These are phyloP conservation scores for Nemania serpens DNA, from an alignment of 2,329 filamentous ascomycete species.

Conservation along the genomic window DNA sequence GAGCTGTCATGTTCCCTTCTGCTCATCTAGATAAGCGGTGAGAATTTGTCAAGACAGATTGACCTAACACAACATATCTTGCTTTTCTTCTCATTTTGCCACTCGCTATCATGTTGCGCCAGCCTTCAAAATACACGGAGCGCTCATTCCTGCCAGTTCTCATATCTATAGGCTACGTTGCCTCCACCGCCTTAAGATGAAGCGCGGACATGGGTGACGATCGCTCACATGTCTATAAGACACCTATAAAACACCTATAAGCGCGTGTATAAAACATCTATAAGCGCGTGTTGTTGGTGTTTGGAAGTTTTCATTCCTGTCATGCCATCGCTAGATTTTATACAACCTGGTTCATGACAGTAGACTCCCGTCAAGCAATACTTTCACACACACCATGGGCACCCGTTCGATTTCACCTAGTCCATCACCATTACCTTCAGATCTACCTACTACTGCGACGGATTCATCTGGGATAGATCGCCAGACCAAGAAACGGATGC, in stretches of 20 bases:
- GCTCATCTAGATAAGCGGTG: neutral
- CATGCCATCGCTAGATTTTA: neutral
- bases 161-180: conserved; percentile 5
- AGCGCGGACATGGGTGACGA: neutral
- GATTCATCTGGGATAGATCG: conserved; percentile 5
- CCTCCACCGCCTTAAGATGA: neutral
- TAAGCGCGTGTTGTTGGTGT: neutral
- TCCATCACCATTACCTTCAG: neutral
- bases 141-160: neutral
- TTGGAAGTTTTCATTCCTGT: neutral
- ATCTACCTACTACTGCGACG: neutral
- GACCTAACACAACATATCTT: conserved; percentile 7
- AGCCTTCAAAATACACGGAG: neutral
- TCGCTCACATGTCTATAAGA: neutral
- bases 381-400: neutral
- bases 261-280: neutral
- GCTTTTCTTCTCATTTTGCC: conserved; percentile 11
- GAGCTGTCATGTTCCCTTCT: neutral
- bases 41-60: conserved; percentile 2
- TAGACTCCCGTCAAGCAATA: neutral
- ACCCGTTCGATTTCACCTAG: neutral
- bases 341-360: neutral
- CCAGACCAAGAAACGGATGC: conserved; percentile 20
- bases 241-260: too few species aligned
- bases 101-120: neutral